A percentile compares a stretch with the other conserved stretches of the same genome.
These are phyloP conservation scores for Aegilops longissima DNA, from an alignment of 176 grass and related monocot species.

Conservation along the genomic window DNA sequence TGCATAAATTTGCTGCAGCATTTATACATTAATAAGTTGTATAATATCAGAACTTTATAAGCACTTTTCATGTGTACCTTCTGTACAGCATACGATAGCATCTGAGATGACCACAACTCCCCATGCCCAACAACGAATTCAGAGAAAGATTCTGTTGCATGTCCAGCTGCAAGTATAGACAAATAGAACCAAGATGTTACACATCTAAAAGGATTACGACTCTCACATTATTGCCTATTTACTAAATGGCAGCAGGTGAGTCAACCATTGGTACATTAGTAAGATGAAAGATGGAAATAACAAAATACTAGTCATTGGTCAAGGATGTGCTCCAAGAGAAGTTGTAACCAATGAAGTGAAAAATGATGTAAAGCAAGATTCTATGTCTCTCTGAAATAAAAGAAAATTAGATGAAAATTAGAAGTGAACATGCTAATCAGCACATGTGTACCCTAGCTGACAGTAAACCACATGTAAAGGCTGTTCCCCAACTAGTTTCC, in stretches of 20 bases:
- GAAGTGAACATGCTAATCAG: slow-evolving; percentile 11
- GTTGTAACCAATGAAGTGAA: background rate
- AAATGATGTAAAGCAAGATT: slow-evolving; percentile 6
- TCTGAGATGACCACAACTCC: slow-evolving; percentile 95
- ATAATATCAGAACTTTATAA: background rate
- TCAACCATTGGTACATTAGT: background rate
- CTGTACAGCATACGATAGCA: slow-evolving; percentile 85
- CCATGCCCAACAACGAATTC: slow-evolving; percentile 98
- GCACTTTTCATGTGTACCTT: slow-evolving; percentile 59
- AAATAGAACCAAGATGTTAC: slow-evolving; percentile 9
- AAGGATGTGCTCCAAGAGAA: background rate
- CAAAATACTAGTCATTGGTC: background rate
- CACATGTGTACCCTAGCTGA: background rate
- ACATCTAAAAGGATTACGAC: background rate
- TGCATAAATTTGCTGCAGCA: slow-evolving; percentile 6
- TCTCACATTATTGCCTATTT: slow-evolving; percentile 8
- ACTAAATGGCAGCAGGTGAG: background rate
- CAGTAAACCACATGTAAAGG: background rate
- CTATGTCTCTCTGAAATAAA: background rate
- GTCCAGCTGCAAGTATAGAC: slow-evolving; percentile 78
- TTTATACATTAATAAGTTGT: slow-evolving; percentile 3
- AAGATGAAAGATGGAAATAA: background rate
- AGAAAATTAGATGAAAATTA: background rate
- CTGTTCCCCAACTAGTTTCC: background rate
- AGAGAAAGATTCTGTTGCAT: slow-evolving; percentile 94